Conservation (phyloP, 164 flowering plant genomes). For the Taxillus chinensis region DNA sequence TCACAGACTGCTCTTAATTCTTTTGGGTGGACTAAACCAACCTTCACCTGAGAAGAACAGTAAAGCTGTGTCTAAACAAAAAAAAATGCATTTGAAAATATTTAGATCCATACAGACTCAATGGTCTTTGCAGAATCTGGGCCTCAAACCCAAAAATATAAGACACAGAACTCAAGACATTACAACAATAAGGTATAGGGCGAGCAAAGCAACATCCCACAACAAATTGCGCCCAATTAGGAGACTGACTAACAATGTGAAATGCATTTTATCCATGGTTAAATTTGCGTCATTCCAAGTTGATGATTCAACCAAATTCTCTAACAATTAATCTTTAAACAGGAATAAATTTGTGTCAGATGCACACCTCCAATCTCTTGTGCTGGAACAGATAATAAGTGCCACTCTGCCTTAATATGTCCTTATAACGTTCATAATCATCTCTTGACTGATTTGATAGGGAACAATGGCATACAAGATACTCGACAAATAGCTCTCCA, state of each 20-base stretch:
- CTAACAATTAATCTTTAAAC: too few species aligned
- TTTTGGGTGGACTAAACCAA: slow-evolving; percentile 35
- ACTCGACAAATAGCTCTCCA: slow-evolving; percentile 87
- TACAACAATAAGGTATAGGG: too few species aligned
- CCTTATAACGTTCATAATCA: slow-evolving; percentile 35
- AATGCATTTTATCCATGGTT: too few species aligned
- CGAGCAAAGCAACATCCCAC: too few species aligned
- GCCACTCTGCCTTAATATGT: slow-evolving; percentile 18
- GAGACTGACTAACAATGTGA: too few species aligned
- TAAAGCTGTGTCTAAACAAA: slow-evolving; percentile 3
- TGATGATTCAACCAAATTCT: too few species aligned
- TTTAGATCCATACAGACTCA: not conserved
- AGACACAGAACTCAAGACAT: too few species aligned
- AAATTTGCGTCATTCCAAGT: too few species aligned
- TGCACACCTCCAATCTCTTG: slow-evolving; percentile 41
- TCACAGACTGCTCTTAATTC: slow-evolving; percentile 69
- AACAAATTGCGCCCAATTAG: too few species aligned
- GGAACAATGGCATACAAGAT: slow-evolving; percentile 80
- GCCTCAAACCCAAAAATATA: not conserved
- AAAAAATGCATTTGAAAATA: not conserved
- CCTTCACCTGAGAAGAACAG: slow-evolving; percentile 43
- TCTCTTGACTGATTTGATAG: slow-evolving; percentile 42
- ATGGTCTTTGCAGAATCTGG: not conserved
- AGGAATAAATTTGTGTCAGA: not conserved
- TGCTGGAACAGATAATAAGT: slow-evolving; percentile 19